Evolutionary conservation across 177 flowering plant genomes (phyloP), one percentile per base, ranked within the genome.

Genomic region (Vitis hybrid): DNA sequence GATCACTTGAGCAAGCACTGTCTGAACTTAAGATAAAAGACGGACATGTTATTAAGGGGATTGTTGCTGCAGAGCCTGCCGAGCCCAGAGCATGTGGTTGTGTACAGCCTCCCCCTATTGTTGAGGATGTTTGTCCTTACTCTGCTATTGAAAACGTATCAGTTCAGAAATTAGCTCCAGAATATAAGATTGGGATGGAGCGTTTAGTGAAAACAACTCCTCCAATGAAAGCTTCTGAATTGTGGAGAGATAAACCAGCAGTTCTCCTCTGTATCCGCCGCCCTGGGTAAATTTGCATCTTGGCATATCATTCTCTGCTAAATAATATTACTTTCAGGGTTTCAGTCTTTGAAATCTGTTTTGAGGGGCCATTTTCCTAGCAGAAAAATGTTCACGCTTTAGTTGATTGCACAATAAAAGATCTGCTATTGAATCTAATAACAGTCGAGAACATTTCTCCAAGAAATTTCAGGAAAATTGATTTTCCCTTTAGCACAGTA

Each of bases 191-290:
- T 59, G 94, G 92, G 27, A 86, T 81, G 89, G 90, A 87, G 69
- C 76, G 74, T 5, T 72, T 87, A 80, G 86, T 87, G 73, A 91
- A 82, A 64, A 75, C 84, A 75, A 63, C 94, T 15, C 90, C 90
- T 46, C 92, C 90, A 14, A 87, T 90, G 91, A 90, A 86, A 77
- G 91, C 94, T 66, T 90, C 87, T 8, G 84, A 86, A 27, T 50
- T 91, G 35, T 91, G 97, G 97, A 82, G 82, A 30, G 83, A 90
- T 11, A 88, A 81, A 71, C 91, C 94, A 52, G 86, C 86, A 35
- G 65, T 91, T 11, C 64, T 91, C 49, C 75, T 90, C 62, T 91
- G 92, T 75, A 78, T 91, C 55, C 80, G 91, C 52, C 85, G 97
- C 4, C 94, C 92, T 3, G 97, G 92, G 97, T 91, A 82, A 77